phyloP scores from a whole-genome alignment of 2,329 filamentous ascomycete species.

The Aspergillus ruber region DNA sequence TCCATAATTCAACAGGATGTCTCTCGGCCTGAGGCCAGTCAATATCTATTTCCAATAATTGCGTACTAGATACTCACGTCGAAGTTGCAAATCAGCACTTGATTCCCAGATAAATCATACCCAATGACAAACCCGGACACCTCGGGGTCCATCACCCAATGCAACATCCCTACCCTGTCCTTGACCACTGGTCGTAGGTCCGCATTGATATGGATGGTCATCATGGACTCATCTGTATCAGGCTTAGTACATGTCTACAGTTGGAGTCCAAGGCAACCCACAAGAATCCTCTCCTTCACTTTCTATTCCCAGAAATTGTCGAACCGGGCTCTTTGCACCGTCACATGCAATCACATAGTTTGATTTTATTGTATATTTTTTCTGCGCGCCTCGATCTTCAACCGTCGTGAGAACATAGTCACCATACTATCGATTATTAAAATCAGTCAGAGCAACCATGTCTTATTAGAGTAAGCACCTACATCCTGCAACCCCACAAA shows the following conservation, averaged over 20 bases:
- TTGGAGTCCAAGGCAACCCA: conserved; percentile 12
- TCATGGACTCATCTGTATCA: conserved; percentile 38
- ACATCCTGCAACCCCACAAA: conserved; percentile 31
- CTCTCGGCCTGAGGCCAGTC: conserved; percentile 19
- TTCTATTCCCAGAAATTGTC: conserved; percentile 27
- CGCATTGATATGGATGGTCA: conserved; percentile 43
- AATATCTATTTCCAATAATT: background rate
- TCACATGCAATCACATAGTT: conserved; percentile 33
- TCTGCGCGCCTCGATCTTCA: conserved; percentile 20
- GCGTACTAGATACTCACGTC: conserved; percentile 23
- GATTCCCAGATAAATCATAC: conserved; percentile 37
- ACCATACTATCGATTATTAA: no score
- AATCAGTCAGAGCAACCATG: no score
- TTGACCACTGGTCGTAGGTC: conserved; percentile 34
- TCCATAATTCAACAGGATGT: conserved; percentile 32
- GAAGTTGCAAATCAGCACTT: conserved; percentile 42
- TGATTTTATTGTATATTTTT: conserved; percentile 23
- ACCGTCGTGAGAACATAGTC: conserved; percentile 23
- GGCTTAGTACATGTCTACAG: conserved; percentile 1
- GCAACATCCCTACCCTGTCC: conserved; percentile 38
- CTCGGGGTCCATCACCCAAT: conserved; percentile 41
- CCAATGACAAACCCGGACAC: conserved; percentile 42
- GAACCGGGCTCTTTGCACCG: conserved; percentile 27
- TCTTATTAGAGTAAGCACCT: no score
- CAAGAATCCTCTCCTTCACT: conserved; percentile 41